A percentile compares a stretch with the other conserved stretches of the same genome.
Evolutionary conservation across 768 basidiomycete species (phyloP).

Genomic region (Amanita rubescens): DNA sequence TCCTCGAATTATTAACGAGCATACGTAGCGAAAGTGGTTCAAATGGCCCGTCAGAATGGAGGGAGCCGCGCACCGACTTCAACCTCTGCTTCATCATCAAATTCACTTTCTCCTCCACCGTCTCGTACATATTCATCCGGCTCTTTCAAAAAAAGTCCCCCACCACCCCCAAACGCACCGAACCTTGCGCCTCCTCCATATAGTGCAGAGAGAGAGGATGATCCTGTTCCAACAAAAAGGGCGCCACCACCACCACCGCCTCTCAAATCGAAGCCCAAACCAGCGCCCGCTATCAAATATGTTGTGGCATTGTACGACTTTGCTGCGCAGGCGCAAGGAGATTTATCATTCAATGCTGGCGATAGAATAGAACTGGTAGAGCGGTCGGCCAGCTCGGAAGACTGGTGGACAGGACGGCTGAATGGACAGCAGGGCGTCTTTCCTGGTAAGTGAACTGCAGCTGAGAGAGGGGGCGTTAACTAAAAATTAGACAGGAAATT

Average conservation of each 20-base stretch:
- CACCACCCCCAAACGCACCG: constrained; percentile 38
- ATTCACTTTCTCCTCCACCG: constrained; percentile 21
- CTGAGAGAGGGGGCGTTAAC: neutral
- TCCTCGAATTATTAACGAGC: neutral
- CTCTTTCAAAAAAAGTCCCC: constrained; percentile 46
- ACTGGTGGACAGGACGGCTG: constrained; percentile 95
- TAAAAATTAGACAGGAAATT: constrained; percentile 40
- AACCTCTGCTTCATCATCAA: neutral
- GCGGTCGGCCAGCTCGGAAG: constrained; percentile 73
- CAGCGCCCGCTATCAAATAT: constrained; percentile 54
- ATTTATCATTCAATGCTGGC: constrained; percentile 83
- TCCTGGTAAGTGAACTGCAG: constrained; percentile 47
- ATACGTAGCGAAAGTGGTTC: constrained; percentile 59
- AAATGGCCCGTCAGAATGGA: constrained; percentile 34
- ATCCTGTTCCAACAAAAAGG: constrained; percentile 46
- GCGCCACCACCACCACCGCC: constrained; percentile 92
- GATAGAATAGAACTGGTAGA: constrained; percentile 90
- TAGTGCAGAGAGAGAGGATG: constrained; percentile 6
- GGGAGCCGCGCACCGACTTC: constrained; percentile 15
- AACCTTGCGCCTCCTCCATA: constrained; percentile 30
- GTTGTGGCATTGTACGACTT: constrained; percentile 96
- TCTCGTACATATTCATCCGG: constrained; percentile 28
- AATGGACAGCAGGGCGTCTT: constrained; percentile 84
- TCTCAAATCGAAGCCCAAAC: constrained; percentile 81
- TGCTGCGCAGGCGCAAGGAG: constrained; percentile 88